Evolutionary conservation across 306 rosid genomes (phyloP).

Genomic region (Coriaria nepalensis): DNA sequence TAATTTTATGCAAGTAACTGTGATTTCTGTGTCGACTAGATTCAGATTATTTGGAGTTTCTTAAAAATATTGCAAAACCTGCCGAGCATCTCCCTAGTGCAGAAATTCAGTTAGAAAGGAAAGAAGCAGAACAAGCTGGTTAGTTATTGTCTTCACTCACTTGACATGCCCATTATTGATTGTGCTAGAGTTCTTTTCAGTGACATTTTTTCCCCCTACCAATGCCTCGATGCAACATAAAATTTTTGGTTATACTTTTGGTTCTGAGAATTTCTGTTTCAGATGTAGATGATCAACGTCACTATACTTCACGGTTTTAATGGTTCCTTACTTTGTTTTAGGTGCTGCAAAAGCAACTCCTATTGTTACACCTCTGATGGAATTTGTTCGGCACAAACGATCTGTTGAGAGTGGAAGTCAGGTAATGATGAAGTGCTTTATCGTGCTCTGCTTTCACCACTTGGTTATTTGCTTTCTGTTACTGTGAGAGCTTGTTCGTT

Average conservation of each 20-base stretch:
- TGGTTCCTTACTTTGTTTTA: slow-evolving; percentile 22
- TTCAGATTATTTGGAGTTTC: slow-evolving; percentile 91
- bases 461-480: too few species aligned
- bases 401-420: slow-evolving; percentile 44
- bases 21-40: slow-evolving; percentile 29
- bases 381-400: slow-evolving; percentile 75
- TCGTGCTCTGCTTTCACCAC: too few species aligned
- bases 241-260: too few species aligned
- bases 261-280: too few species aligned
- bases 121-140: slow-evolving; percentile 96
- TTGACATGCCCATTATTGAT: not conserved
- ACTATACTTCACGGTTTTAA: slow-evolving; percentile 1
- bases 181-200: not conserved
- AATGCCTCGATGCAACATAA: too few species aligned
- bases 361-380: slow-evolving; percentile 84
- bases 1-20: slow-evolving; percentile 4
- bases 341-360: slow-evolving; percentile 66
- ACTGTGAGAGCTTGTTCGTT: too few species aligned
- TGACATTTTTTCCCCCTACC: too few species aligned
- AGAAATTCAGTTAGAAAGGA: slow-evolving; percentile 93
- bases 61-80: slow-evolving; percentile 69
- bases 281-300: not conserved
- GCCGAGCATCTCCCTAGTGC: slow-evolving; percentile 96
- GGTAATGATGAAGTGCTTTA: slow-evolving; percentile 26
- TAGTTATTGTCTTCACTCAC: slow-evolving; percentile 23